These are phyloP conservation scores for Leishmania mexicana DNA, from an alignment of 208 protist species.

Conservation along the genomic window DNA sequence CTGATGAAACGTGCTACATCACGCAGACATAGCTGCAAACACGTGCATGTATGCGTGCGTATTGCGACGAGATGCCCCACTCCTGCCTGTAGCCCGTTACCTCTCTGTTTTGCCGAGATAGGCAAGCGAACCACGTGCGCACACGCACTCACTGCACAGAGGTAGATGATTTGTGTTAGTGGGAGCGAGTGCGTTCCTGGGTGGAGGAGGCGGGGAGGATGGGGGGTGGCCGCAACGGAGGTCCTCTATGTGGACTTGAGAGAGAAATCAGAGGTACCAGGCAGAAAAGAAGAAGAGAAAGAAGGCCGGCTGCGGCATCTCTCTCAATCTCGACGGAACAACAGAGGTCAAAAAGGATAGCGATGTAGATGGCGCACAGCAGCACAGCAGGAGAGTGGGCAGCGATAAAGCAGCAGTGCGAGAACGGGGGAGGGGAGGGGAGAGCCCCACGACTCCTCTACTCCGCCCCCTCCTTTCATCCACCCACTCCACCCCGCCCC, in stretches of 20 bases:
- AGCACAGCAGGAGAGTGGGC: neutral
- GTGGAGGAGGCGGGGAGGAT: neutral
- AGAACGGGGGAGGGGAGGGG: neutral
- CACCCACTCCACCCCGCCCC: no score
- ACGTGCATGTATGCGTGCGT: neutral
- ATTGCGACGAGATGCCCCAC: neutral
- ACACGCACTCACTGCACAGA: neutral
- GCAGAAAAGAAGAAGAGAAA: neutral
- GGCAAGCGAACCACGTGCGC: neutral
- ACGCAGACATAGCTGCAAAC: neutral
- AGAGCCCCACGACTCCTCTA: neutral
- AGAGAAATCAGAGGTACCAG: neutral
- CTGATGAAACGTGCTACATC: neutral
- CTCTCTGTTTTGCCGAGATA: neutral
- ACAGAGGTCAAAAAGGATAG: neutral
- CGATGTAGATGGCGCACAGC: neutral
- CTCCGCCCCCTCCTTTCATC: no score
- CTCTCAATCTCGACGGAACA: neutral
- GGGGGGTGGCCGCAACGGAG: neutral
- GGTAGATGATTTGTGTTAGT: neutral
- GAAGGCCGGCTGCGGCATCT: neutral
- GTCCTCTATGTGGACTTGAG: neutral
- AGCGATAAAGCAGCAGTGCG: neutral
- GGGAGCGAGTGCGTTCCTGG: neutral
- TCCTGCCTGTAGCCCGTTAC: neutral